Conservation (phyloP, 805 yeast species). For the Blastobotrys muscicola region DNA sequence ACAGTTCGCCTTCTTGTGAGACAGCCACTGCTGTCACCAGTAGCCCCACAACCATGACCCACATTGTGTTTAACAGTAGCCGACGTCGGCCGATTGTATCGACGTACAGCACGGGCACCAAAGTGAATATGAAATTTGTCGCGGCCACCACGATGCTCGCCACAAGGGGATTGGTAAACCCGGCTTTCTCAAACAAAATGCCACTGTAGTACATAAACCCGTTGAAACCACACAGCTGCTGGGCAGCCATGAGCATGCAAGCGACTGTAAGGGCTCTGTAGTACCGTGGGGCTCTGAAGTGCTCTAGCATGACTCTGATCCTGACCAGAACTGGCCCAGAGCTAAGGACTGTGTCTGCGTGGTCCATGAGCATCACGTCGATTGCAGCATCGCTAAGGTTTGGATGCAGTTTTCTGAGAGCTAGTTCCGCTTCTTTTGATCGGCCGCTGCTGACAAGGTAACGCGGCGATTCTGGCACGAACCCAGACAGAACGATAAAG, state of each 20-base stretch:
- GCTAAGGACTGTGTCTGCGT: conserved; percentile 32
- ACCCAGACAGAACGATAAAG: conserved; percentile 65
- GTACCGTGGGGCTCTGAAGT: conserved; percentile 36
- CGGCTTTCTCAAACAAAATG: conserved; percentile 83
- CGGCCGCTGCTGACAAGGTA: conserved; percentile 66
- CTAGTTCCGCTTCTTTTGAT: conserved; percentile 55
- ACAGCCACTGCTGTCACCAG: conserved; percentile 81
- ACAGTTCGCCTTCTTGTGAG: conserved; percentile 15
- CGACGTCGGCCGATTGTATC: conserved; percentile 84
- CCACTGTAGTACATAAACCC: conserved; percentile 93
- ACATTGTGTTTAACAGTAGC: conserved; percentile 66
- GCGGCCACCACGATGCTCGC: conserved; percentile 80
- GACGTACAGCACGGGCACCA: conserved; percentile 74
- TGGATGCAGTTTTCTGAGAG: conserved; percentile 52
- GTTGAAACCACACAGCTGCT: conserved; percentile 95
- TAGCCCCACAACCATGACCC: conserved; percentile 72
- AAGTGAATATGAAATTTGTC: conserved; percentile 83
- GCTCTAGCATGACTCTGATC: background rate
- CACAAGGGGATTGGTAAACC: conserved; percentile 79
- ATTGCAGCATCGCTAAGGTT: conserved; percentile 55
- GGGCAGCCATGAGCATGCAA: conserved; percentile 91
- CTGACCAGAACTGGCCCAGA: background rate
- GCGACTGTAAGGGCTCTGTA: conserved; percentile 82
- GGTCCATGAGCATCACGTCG: conserved; percentile 49
- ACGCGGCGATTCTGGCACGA: conserved; percentile 94